A percentile compares a stretch with the other conserved stretches of the same genome.
phyloP scores from a whole-genome alignment of 768 basidiomycete genomes.

The Leccinum uliginosum region DNA sequence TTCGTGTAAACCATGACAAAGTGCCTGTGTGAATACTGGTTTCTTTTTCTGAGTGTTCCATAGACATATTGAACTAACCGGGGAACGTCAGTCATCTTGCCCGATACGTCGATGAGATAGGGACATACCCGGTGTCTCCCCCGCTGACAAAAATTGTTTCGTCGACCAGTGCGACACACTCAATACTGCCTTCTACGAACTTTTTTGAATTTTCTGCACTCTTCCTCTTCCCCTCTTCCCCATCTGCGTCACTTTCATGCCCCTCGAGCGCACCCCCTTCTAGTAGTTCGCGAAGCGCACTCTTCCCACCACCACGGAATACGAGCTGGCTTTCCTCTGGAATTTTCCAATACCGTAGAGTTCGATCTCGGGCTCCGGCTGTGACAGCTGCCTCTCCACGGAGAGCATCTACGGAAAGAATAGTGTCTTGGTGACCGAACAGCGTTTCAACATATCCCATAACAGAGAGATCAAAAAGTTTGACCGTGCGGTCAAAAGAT shows the following conservation, averaged over 20 bases:
- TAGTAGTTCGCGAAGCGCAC: conserved; percentile 70
- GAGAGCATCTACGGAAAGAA: conserved; percentile 74
- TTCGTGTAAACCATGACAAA: conserved; percentile 86
- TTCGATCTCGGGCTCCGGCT: conserved; percentile 87
- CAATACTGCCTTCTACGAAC: conserved; percentile 88
- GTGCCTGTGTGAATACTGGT: conserved; percentile 78
- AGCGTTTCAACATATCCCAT: conserved; percentile 95
- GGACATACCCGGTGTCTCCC: conserved; percentile 87
- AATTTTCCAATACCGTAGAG: conserved; percentile 93
- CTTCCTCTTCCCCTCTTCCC: conserved; percentile 33
- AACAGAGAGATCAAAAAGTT: conserved; percentile 77
- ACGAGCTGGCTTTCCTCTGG: conserved; percentile 93
- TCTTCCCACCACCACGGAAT: conserved; percentile 91
- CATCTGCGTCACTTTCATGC: conserved; percentile 45
- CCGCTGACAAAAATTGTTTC: conserved; percentile 90
- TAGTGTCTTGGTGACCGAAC: conserved; percentile 93
- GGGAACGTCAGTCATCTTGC: background rate
- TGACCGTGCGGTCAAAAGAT: conserved; percentile 84
- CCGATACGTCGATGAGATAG: background rate
- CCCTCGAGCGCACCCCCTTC: conserved; percentile 73
- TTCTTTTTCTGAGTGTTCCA: conserved; percentile 96
- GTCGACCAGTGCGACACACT: conserved; percentile 92
- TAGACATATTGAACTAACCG: conserved; percentile 69
- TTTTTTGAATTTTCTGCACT: conserved; percentile 21
- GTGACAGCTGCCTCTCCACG: conserved; percentile 82